Conservation (phyloP, 768 basidiomycete species). For the Termitomyces sp. region DNA sequence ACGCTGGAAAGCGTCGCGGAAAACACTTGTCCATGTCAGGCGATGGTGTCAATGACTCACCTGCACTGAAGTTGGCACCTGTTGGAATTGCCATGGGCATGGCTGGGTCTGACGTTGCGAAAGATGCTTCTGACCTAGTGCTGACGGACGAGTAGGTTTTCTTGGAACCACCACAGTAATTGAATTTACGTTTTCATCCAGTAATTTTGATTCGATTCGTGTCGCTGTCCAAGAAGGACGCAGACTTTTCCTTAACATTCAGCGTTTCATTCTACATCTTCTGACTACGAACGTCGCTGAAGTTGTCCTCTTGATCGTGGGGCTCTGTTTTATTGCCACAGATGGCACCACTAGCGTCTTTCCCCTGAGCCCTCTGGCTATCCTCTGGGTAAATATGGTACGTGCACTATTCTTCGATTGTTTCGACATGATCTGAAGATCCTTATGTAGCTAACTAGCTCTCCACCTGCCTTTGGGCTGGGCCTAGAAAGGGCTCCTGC, state of each 20-base stretch:
- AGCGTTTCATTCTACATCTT: constrained; percentile 51
- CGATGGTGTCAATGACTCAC: constrained; percentile 56
- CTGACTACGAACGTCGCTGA: constrained; percentile 50
- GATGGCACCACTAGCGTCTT: constrained; percentile 41
- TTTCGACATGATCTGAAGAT: background rate
- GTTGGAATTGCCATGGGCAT: constrained; percentile 58
- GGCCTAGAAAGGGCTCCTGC: constrained; percentile 44
- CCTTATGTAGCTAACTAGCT: constrained; percentile 28
- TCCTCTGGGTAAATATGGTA: constrained; percentile 52
- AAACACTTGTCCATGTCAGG: constrained; percentile 53
- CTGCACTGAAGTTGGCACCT: constrained; percentile 49
- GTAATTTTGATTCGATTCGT: constrained; percentile 58
- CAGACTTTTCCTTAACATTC: constrained; percentile 53
- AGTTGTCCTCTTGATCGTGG: constrained; percentile 49
- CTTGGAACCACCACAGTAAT: background rate
- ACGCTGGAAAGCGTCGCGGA: constrained; percentile 51
- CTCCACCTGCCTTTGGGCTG: constrained; percentile 52
- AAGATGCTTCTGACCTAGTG: constrained; percentile 50
- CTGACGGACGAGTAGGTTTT: constrained; percentile 45
- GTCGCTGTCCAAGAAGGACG: constrained; percentile 54
- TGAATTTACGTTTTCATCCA: constrained; percentile 1
- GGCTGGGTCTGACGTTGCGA: constrained; percentile 51
- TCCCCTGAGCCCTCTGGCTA: constrained; percentile 49
- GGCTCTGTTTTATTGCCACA: constrained; percentile 50
- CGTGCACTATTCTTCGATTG: background rate